Base-by-base conservation (phyloP, 1,139 yeast species). In the Saccharomyces hybrid region DNA sequence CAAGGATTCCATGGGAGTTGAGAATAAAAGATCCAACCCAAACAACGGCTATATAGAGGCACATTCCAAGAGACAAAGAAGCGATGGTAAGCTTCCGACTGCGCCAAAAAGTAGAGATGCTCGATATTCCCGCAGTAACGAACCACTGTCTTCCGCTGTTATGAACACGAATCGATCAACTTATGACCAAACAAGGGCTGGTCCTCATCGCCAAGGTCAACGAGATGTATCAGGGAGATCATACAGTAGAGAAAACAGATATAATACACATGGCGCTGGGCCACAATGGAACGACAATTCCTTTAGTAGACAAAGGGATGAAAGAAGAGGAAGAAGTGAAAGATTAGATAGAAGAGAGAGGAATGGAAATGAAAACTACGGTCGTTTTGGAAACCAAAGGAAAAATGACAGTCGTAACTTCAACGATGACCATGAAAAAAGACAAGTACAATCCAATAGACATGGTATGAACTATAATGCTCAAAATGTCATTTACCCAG, bases 1-100 rank as follows among this genome's bases (percentile, higher is more conserved):
- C 47, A 38, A 44, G n/a, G 47, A 47, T 8, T 55, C 46, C 21
- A 21, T 31, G 46, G 12, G 8, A 26, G n/a, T 53, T 53, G 42
- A 52, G 51, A 38, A 44, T 44, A 11, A 47, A 53, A 29, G 47
- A 27, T 4, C 27, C 55, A 27, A 24, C 19, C 2, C 52, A 47
- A 16, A 24, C 11, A 31, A 14, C 11, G 11, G 19, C 6, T 12
- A 5, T 44, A 21, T 16, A 42, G 29, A 38, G 2, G 16, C 38
- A 6, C 42, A 50, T 16, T 27, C 31, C 27, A 51, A 19, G 49
- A 42, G 16, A 19, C 47, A 16, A 19, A 38, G 27, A 11, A 28
- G n/a, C n/a, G 46, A 19, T 24, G 49, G 29, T 34, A 16, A 14
- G 28, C 28, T 21, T 27, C 31, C 42, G 32, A 31, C 42, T n/a